Conservation (phyloP, 495 filamentous ascomycete genomes). For the Xylaria bambusicola region DNA sequence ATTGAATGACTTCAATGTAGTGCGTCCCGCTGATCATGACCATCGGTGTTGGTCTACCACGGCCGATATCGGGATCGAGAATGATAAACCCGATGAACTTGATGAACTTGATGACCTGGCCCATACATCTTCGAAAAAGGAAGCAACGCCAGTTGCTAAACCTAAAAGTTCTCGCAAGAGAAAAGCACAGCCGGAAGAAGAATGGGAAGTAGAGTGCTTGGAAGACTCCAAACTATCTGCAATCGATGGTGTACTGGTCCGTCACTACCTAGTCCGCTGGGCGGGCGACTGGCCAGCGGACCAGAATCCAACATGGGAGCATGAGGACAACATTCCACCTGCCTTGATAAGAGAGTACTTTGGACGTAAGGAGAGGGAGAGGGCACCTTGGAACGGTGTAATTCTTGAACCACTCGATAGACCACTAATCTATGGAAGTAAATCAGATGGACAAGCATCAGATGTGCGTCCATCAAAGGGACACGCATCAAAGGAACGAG, state of each 20-base stretch:
- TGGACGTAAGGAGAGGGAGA: too few relatives aligned
- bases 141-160: neutral
- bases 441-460: too few relatives aligned
- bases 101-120: neutral
- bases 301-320: slow-evolving; percentile 53
- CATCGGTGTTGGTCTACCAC: slow-evolving; percentile 15
- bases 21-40: slow-evolving; percentile 27
- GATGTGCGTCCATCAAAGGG: slow-evolving; percentile 26
- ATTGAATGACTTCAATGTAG: slow-evolving; percentile 1
- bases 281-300: slow-evolving; percentile 48
- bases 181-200: slow-evolving; percentile 17
- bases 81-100: neutral
- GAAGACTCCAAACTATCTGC: slow-evolving; percentile 37
- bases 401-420: too few relatives aligned
- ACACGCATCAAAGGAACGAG: slow-evolving; percentile 27
- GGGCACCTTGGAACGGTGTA: too few relatives aligned
- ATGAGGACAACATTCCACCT: slow-evolving; percentile 41
- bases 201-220: slow-evolving; percentile 42
- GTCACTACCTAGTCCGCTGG: slow-evolving; percentile 48
- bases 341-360: slow-evolving; percentile 35
- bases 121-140: neutral
- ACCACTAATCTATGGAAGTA: too few relatives aligned
- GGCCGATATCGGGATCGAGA: too few relatives aligned
- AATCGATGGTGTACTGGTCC: slow-evolving; percentile 25
- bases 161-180: slow-evolving; percentile 1